Evolutionary conservation across 371 early-diverging fungal species (phyloP).

Genomic region (Mortierella sp.): DNA sequence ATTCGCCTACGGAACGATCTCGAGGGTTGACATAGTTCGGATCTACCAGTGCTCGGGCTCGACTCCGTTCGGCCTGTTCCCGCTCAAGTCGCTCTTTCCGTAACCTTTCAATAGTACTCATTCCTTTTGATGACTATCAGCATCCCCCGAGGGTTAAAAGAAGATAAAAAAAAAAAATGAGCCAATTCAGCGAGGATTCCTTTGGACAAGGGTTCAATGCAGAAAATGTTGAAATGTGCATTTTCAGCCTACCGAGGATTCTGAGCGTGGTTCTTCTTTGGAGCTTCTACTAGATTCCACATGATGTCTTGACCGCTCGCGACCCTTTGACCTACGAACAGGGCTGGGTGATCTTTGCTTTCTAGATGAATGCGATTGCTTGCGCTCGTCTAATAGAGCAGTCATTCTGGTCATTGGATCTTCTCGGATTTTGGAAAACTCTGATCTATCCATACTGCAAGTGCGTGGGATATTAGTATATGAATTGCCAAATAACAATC

Average conservation of each 20-base stretch:
- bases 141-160: too few species aligned
- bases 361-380: background rate
- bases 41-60: slow-evolving; percentile 14
- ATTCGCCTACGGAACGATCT: slow-evolving; percentile 11
- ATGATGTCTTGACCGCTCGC: slow-evolving; percentile 5
- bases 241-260: background rate
- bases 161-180: background rate
- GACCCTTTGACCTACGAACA: background rate
- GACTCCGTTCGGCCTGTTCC: slow-evolving; percentile 29
- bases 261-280: background rate
- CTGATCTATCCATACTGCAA: slow-evolving; percentile 6
- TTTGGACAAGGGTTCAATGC: too few species aligned
- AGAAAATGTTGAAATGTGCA: too few species aligned
- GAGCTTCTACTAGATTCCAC: background rate
- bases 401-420: slow-evolving; percentile 37
- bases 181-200: too few species aligned
- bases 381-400: slow-evolving; percentile 23
- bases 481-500: background rate
- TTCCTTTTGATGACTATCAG: slow-evolving; percentile 14
- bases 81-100: slow-evolving; percentile 37
- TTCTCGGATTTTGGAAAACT: slow-evolving; percentile 24
- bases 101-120: slow-evolving; percentile 28
- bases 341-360: background rate
- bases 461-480: background rate
- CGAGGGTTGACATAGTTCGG: slow-evolving; percentile 16